Evolutionary conservation across 768 basidiomycete genomes (phyloP).

Genomic region (Boletus rufocinnamomeus): DNA sequence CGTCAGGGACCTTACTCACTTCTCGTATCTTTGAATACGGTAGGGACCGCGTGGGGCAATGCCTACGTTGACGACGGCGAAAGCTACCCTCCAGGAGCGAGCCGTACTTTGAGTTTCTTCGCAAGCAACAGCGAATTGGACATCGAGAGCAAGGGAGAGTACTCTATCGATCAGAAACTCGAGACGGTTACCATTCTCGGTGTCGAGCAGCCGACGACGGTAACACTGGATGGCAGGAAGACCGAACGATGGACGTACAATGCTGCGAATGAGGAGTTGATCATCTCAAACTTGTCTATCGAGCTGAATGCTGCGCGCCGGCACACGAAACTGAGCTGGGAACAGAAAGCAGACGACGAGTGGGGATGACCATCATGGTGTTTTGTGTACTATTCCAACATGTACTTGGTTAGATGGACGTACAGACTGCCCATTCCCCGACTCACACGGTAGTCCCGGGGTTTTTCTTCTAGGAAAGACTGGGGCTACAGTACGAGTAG

Average conservation of each 20-base stretch:
- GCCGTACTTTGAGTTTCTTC: slow-evolving; percentile 47
- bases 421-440: no score
- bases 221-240: slow-evolving; percentile 41
- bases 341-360: slow-evolving; percentile 4
- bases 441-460: no score
- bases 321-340: slow-evolving; percentile 39
- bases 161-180: slow-evolving; percentile 45
- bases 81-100: slow-evolving; percentile 57
- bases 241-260: slow-evolving; percentile 44
- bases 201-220: slow-evolving; percentile 42
- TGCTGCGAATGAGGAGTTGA: slow-evolving; percentile 41
- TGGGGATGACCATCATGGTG: neutral
- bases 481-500: no score
- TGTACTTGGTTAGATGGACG: neutral
- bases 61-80: slow-evolving; percentile 75
- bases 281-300: slow-evolving; percentile 38
- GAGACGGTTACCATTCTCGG: slow-evolving; percentile 61
- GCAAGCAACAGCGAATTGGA: slow-evolving; percentile 38
- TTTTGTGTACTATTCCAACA: neutral
- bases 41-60: slow-evolving; percentile 55
- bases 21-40: slow-evolving; percentile 53
- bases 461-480: no score
- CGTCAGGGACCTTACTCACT: slow-evolving; percentile 61
- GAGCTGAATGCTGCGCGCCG: slow-evolving; percentile 47
- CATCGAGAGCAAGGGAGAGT: slow-evolving; percentile 38